Percentiles rank a stretch among this genome's conserved stretches.
Evolutionary conservation across 2,329 filamentous ascomycete genomes (phyloP).

Genomic region (Colletotrichum paranaense): DNA sequence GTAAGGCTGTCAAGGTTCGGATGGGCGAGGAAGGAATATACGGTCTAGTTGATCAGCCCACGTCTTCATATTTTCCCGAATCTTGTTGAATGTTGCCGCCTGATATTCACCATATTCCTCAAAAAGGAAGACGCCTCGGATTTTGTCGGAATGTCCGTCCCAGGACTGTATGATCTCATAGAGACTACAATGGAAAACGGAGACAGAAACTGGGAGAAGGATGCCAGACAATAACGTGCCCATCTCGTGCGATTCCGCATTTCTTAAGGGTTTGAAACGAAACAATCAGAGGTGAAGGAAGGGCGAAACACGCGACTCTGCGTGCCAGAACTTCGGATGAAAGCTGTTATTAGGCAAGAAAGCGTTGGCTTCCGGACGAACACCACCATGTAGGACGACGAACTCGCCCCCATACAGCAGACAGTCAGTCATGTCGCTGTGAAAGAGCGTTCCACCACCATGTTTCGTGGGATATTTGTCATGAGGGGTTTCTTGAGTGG

Average conservation of each 20-base stretch:
- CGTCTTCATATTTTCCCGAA: too few species aligned
- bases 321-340: background rate
- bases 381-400: background rate
- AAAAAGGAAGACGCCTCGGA: too few species aligned
- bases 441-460: background rate
- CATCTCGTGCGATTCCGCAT: background rate
- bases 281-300: background rate
- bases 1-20: too few species aligned
- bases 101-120: too few species aligned
- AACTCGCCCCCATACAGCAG: background rate
- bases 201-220: background rate
- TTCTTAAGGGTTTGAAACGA: background rate
- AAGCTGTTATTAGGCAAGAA: background rate
- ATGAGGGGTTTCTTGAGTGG: fast-evolving
- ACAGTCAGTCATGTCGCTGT: background rate
- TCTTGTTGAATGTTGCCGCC: too few species aligned
- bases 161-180: too few species aligned
- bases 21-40: too few species aligned
- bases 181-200: too few species aligned
- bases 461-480: background rate
- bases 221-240: background rate
- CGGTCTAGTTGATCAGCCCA: too few species aligned
- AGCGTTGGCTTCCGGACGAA: background rate
- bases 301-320: background rate
- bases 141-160: too few species aligned